Evolutionary conservation across 2,329 filamentous ascomycete genomes (phyloP).

Genomic region (Penicillium expansum): DNA sequence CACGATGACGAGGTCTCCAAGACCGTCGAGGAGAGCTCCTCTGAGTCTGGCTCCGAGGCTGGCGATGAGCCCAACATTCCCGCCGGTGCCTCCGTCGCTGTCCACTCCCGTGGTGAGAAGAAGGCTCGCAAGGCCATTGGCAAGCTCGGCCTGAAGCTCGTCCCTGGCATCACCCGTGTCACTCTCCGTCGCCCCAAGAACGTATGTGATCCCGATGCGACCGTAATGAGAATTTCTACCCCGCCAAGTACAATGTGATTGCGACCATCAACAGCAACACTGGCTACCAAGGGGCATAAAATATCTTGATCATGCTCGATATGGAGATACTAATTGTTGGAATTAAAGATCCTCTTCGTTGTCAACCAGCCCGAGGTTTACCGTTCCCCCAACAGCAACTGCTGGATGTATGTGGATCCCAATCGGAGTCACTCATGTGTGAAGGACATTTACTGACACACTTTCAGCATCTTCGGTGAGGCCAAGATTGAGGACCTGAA

Average conservation of each 20-base stretch:
- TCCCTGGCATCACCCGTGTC: slow-evolving; percentile 96
- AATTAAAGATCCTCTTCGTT: slow-evolving; percentile 86
- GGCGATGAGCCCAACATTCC: slow-evolving; percentile 65
- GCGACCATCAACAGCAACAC: background rate
- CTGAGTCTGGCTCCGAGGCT: slow-evolving; percentile 51
- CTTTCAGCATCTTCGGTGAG: slow-evolving; percentile 89
- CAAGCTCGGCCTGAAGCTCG: slow-evolving; percentile 95
- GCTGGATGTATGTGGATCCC: slow-evolving; percentile 79
- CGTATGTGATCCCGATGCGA: slow-evolving; percentile 60
- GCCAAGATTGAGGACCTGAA: slow-evolving; percentile 99
- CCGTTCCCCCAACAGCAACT: slow-evolving; percentile 99
- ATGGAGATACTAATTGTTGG: slow-evolving; percentile 19
- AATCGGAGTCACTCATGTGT: background rate
- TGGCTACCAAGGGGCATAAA: background rate
- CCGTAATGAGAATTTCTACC: slow-evolving; percentile 7
- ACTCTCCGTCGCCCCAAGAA: slow-evolving; percentile 98
- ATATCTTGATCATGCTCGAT: background rate
- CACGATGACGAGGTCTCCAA: slow-evolving; percentile 83
- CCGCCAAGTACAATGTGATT: background rate
- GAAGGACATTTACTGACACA: slow-evolving; percentile 24
- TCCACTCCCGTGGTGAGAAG: slow-evolving; percentile 99
- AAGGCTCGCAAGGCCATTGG: slow-evolving; percentile 99
- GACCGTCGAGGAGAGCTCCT: slow-evolving; percentile 65
- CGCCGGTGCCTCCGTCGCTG: slow-evolving; percentile 80
- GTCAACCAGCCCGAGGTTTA: slow-evolving; percentile 99